These are phyloP conservation scores for Solanum infundibuliforme DNA, from an alignment of 257 asterid species.

Conservation along the genomic window DNA sequence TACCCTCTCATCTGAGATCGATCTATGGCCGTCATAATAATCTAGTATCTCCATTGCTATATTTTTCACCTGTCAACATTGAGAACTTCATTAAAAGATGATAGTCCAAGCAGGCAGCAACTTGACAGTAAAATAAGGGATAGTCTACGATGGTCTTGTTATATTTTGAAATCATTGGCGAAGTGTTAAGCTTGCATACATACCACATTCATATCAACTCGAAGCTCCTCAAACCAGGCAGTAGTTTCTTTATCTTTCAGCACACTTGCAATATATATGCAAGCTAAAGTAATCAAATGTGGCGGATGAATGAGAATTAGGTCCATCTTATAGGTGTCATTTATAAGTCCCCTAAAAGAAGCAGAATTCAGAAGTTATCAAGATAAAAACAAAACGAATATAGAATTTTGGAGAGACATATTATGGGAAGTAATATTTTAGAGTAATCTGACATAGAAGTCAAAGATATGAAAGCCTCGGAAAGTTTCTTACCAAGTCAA, in stretches of 20 bases:
- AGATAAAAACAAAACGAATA: background rate
- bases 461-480: background rate
- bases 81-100: background rate
- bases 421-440: background rate
- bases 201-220: constrained; percentile 92
- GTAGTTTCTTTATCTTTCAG: constrained; percentile 85
- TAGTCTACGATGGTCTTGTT: background rate
- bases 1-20: constrained; percentile 64
- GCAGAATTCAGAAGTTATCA: background rate
- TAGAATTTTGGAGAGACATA: background rate
- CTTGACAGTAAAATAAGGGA: background rate
- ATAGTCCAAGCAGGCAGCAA: background rate
- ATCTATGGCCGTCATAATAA: constrained; percentile 72
- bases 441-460: background rate
- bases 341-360: constrained; percentile 68
- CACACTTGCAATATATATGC: constrained; percentile 79
- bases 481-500: constrained; percentile 54
- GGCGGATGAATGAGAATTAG: constrained; percentile 86
- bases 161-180: background rate
- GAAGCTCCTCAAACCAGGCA: constrained; percentile 99
- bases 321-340: constrained; percentile 95
- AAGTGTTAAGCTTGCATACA: constrained; percentile 2
- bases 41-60: constrained; percentile 89
- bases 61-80: constrained; percentile 63
- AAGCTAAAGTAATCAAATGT: constrained; percentile 78